Evolutionary conservation across 805 yeast species (phyloP).

Genomic region (Helenozyma rhizophorensis): DNA sequence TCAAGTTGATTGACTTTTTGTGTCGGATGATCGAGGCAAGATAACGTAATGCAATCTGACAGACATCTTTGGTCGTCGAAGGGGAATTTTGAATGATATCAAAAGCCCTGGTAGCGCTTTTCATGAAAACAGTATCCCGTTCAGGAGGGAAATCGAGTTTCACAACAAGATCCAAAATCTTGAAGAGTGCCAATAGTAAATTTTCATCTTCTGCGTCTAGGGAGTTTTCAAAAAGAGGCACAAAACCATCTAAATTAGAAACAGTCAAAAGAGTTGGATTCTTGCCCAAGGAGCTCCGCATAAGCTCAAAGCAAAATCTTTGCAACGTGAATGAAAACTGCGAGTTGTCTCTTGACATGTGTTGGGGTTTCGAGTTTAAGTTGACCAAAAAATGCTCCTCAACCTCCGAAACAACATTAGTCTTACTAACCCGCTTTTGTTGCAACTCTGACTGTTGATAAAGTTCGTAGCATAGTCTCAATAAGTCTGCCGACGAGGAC

Average conservation of each 20-base stretch:
- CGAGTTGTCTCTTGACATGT: slow-evolving; percentile 52
- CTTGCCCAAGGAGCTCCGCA: slow-evolving; percentile 65
- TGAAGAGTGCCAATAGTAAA: slow-evolving; percentile 64
- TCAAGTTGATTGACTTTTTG: slow-evolving; percentile 59
- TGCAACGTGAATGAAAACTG: slow-evolving; percentile 60
- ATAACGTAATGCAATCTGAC: slow-evolving; percentile 74
- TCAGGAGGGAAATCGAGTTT: slow-evolving; percentile 60
- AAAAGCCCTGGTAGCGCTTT: slow-evolving; percentile 57
- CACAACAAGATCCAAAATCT: slow-evolving; percentile 55
- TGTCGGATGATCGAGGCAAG: slow-evolving; percentile 70
- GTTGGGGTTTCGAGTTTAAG: slow-evolving; percentile 54
- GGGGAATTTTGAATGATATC: slow-evolving; percentile 71
- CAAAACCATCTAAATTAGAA: slow-evolving; percentile 62
- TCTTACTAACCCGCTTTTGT: slow-evolving; percentile 6
- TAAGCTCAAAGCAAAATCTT: slow-evolving; percentile 69
- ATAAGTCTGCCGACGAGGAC: slow-evolving; percentile 49
- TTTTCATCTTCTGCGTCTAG: slow-evolving; percentile 69
- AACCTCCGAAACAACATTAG: slow-evolving; percentile 27
- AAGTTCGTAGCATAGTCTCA: slow-evolving; percentile 71
- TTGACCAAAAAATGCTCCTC: slow-evolving; percentile 74
- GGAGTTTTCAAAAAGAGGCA: slow-evolving; percentile 65
- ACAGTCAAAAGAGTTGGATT: slow-evolving; percentile 57
- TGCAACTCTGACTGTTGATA: slow-evolving; percentile 46
- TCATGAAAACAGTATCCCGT: slow-evolving; percentile 47
- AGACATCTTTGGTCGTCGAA: slow-evolving; percentile 68